Percentiles rank a stretch among this genome's conserved stretches.
Evolutionary conservation across 148 eudicot species (phyloP).

Genomic region (Persicaria maculosa): DNA sequence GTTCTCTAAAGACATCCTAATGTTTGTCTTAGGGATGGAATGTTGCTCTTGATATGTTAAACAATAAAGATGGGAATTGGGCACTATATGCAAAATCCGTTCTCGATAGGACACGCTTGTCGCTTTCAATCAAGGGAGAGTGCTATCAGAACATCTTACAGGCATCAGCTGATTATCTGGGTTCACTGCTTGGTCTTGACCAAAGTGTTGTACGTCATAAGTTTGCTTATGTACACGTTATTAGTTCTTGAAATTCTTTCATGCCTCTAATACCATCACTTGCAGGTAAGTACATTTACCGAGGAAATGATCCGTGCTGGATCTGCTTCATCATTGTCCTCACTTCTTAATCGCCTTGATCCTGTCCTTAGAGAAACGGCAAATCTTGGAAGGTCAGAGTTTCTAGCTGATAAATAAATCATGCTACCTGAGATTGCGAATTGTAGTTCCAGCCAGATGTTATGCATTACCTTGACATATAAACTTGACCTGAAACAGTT

Average conservation of each 20-base stretch:
- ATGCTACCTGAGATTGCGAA: background rate
- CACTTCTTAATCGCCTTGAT: slow-evolving; percentile 86
- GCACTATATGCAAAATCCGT: slow-evolving; percentile 94
- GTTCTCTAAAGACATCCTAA: slow-evolving; percentile 8
- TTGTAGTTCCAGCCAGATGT: slow-evolving; percentile 1
- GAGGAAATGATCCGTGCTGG: slow-evolving; percentile 97
- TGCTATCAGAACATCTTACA: slow-evolving; percentile 70
- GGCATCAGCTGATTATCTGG: slow-evolving; percentile 94
- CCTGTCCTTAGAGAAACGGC: slow-evolving; percentile 93
- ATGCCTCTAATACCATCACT: slow-evolving; percentile 6
- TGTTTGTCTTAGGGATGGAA: slow-evolving; percentile 65
- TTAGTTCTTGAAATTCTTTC: slow-evolving; percentile 9
- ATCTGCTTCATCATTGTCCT: slow-evolving; percentile 89
- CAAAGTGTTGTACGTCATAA: slow-evolving; percentile 72
- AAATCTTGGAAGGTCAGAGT: slow-evolving; percentile 74
- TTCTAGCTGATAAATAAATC: background rate
- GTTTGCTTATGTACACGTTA: background rate
- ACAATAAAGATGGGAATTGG: slow-evolving; percentile 55
- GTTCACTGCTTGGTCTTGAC: slow-evolving; percentile 81
- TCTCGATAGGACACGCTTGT: slow-evolving; percentile 84
- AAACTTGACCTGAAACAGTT: slow-evolving; percentile 39
- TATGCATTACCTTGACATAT: slow-evolving; percentile 12
- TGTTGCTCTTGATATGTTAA: slow-evolving; percentile 56
- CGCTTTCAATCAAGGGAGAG: slow-evolving; percentile 90
- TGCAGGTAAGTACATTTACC: slow-evolving; percentile 84